Percentiles rank a stretch among this genome's conserved stretches.
Conservation (phyloP, 2,329 filamentous ascomycete species). For the Tetracladium maxilliforme region DNA sequence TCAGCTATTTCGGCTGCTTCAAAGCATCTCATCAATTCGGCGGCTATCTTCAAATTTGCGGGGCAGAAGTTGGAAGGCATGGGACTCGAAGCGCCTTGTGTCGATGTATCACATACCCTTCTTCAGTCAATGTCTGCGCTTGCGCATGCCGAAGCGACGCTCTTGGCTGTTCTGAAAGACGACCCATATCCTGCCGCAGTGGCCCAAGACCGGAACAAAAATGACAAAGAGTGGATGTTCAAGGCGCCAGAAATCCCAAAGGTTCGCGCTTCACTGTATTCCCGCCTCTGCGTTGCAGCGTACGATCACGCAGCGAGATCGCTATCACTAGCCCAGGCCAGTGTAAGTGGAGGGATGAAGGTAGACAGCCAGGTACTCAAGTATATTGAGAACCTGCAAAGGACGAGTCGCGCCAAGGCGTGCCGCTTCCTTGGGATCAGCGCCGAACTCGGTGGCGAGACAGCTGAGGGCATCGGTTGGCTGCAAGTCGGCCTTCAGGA, state of each 20-base stretch:
- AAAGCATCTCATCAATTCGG: slow-evolving; percentile 62
- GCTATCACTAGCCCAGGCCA: slow-evolving; percentile 29
- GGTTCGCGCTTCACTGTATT: slow-evolving; percentile 77
- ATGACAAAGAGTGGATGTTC: slow-evolving; percentile 94
- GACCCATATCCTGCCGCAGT: slow-evolving; percentile 81
- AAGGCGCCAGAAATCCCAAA: slow-evolving; percentile 76
- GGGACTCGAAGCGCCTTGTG: slow-evolving; percentile 24
- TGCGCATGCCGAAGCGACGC: slow-evolving; percentile 73
- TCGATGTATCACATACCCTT: slow-evolving; percentile 36
- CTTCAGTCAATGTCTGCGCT: slow-evolving; percentile 46
- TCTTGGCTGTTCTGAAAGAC: slow-evolving; percentile 83
- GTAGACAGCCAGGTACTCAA: slow-evolving; percentile 51
- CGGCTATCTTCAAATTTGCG: slow-evolving; percentile 64
- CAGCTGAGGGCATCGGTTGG: slow-evolving; percentile 80
- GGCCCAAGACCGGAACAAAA: slow-evolving; percentile 66
- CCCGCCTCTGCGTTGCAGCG: slow-evolving; percentile 73
- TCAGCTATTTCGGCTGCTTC: slow-evolving; percentile 60
- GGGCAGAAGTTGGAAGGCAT: slow-evolving; percentile 35
- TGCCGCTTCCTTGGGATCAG: slow-evolving; percentile 87
- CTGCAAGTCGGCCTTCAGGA: slow-evolving; percentile 62
- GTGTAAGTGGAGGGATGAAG: slow-evolving; percentile 21
- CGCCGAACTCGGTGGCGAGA: slow-evolving; percentile 68
- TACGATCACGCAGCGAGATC: slow-evolving; percentile 77
- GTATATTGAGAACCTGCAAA: slow-evolving; percentile 63
- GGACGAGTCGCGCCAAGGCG: slow-evolving; percentile 67